Percentiles rank a stretch among this genome's conserved stretches.
These are phyloP conservation scores for Heliosperma pusillum DNA, from an alignment of 148 eudicot species.

Conservation along the genomic window DNA sequence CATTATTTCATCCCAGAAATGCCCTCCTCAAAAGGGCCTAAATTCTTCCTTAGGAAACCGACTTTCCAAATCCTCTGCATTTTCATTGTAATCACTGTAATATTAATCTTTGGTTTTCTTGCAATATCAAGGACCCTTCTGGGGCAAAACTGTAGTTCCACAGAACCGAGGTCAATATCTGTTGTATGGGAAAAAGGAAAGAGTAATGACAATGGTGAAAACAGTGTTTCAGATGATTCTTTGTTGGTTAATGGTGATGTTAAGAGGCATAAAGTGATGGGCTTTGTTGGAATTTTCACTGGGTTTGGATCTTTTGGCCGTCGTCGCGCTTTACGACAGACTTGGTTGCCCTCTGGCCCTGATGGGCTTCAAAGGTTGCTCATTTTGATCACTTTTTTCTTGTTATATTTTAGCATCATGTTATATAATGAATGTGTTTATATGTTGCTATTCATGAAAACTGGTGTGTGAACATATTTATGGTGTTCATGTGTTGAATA, in stretches of 20 bases:
- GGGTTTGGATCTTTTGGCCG: constrained; percentile 72
- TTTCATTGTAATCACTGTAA: constrained; percentile 31
- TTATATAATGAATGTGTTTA: neutral
- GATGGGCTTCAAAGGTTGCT: constrained; percentile 65
- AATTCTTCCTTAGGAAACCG: constrained; percentile 31
- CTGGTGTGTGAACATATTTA: no score
- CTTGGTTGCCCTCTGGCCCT: constrained; percentile 86
- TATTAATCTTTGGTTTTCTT: constrained; percentile 27
- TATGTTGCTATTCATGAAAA: no score
- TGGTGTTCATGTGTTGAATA: no score
- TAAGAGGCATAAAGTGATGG: constrained; percentile 73
- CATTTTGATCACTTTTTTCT: neutral
- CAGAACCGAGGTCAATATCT: constrained; percentile 41
- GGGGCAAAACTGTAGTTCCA: constrained; percentile 24
- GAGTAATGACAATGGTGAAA: constrained; percentile 2
- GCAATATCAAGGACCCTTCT: constrained; percentile 25
- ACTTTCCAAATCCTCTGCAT: constrained; percentile 32
- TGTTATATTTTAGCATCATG: neutral
- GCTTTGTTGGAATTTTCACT: constrained; percentile 91
- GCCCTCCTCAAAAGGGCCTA: constrained; percentile 51
- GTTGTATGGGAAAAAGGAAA: constrained; percentile 45
- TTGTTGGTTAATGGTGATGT: constrained; percentile 19
- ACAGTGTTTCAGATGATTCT: constrained; percentile 7
- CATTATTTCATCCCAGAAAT: constrained; percentile 21
- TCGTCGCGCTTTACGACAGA: constrained; percentile 57